phyloP scores from a whole-genome alignment of 148 eudicot genomes.

The Tetragonia tetragonoides region DNA sequence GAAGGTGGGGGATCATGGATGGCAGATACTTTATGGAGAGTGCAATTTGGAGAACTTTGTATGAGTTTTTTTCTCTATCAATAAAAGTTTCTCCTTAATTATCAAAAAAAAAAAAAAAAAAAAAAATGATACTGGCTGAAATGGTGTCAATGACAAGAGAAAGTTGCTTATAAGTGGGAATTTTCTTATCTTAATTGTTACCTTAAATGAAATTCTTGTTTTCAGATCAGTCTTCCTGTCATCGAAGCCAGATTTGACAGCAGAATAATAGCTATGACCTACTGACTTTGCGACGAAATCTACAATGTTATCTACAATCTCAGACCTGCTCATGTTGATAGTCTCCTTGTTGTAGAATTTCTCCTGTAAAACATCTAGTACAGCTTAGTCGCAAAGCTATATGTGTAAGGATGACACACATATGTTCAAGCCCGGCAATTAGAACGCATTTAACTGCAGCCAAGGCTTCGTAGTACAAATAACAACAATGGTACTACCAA shows the following conservation, averaged over 20 bases:
- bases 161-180: background rate
- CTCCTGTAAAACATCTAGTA: slow-evolving; percentile 40
- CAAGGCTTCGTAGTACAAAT: background rate
- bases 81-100: too few species aligned
- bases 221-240: slow-evolving; percentile 51
- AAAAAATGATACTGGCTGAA: too few species aligned
- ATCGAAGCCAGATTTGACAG: slow-evolving; percentile 56
- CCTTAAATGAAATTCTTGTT: slow-evolving; percentile 91
- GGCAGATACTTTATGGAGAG: too few species aligned
- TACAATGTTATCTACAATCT: slow-evolving; percentile 36
- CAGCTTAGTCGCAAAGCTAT: background rate
- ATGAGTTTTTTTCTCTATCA: too few species aligned
- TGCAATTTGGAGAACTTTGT: too few species aligned
- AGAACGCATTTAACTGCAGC: background rate
- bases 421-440: background rate
- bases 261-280: slow-evolving; percentile 40
- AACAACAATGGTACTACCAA: background rate
- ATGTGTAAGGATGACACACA: background rate
- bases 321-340: slow-evolving; percentile 42
- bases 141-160: too few species aligned
- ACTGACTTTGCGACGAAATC: slow-evolving; percentile 37
- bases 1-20: too few species aligned
- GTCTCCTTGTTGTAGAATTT: slow-evolving; percentile 55
- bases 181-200: slow-evolving; percentile 16
- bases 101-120: background rate